Evolutionary conservation across 805 yeast genomes (phyloP).

Genomic region (Metschnikowia vanudenii): DNA sequence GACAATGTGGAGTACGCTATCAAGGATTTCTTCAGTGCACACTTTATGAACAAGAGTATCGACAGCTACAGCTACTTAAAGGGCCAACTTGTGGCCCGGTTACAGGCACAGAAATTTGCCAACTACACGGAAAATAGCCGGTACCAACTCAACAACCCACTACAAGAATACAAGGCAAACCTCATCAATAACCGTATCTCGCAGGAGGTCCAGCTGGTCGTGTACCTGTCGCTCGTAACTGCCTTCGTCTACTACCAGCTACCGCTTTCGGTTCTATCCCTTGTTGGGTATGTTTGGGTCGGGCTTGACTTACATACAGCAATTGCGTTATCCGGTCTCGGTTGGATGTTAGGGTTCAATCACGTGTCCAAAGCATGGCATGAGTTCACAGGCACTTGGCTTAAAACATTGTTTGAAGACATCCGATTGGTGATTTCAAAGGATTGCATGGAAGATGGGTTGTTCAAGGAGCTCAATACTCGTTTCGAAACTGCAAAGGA

Average conservation of each 20-base stretch:
- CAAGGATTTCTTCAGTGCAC: conserved; percentile 35
- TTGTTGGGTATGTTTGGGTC: conserved; percentile 33
- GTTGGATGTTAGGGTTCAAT: conserved; percentile 43
- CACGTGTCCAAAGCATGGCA: conserved; percentile 40
- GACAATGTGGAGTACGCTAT: conserved; percentile 44
- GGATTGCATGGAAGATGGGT: conserved; percentile 39
- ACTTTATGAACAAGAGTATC: conserved; percentile 40
- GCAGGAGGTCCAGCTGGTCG: conserved; percentile 39
- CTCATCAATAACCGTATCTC: conserved; percentile 29
- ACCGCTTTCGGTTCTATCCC: conserved; percentile 34
- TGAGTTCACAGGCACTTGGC: conserved; percentile 29
- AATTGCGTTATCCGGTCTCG: conserved; percentile 34
- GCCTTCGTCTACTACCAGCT: conserved; percentile 39
- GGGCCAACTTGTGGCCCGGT: conserved; percentile 35
- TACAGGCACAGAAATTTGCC: conserved; percentile 28
- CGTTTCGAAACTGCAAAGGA: conserved; percentile 25
- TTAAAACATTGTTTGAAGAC: conserved; percentile 32
- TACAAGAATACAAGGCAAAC: conserved; percentile 28
- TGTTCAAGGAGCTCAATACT: conserved; percentile 32
- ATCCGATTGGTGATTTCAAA: conserved; percentile 29
- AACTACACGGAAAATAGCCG: conserved; percentile 15
- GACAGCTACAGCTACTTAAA: conserved; percentile 37
- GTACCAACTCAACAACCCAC: conserved; percentile 26
- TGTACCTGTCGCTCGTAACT: conserved; percentile 26
- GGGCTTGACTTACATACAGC: conserved; percentile 34